Base-by-base conservation (phyloP, 345 rosid species). In the Citrus glauca region DNA sequence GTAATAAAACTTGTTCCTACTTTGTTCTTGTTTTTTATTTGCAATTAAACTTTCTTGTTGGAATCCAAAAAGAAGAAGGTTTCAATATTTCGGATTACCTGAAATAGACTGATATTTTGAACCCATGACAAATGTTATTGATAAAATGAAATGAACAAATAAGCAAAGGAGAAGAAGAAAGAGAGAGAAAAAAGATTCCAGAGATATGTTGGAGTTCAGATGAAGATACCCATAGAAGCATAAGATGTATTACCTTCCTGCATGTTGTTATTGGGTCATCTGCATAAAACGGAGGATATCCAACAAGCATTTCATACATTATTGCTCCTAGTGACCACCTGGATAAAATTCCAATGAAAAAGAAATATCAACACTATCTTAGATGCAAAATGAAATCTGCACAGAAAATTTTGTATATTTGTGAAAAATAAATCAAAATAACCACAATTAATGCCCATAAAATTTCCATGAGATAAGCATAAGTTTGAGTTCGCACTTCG, bases 291-390 rank as follows among this genome's bases (percentile, higher is more conserved):
- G 98, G 98, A 79, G 98, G 98, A 80, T 93, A 95, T 74, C 98
- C 98, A 76, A 90, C 93, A 66, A 95, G 95, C 98, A 95, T 95
- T 85, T 95, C 98, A 63, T 95, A 95, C 98, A 93, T 89, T 77
- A 93, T 95, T 78, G 98, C 98, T 79, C 98, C 98, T 55, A 95
- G 88, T 38, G 98, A 95, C 98, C 98, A 95, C 98, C 98, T 95
- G 84, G 74, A 85, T 19, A 74, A 84, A 80, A 63, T 22, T 27
- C 27, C 56, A 84, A 75, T 24, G 35, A 37, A 64, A 64, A 64
- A 79, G 50, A 79, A 32, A 40, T 68, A 61, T 22, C 7, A 9
- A 37, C 59, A 69, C 35, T 28, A 72, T 30, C 38, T 72, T 65
- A 68, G 60, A 45, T 50, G 56, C 33, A 25, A 6, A 45, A 74